A percentile compares a stretch with the other conserved stretches of the same genome.
phyloP scores from a whole-genome alignment of 192 early-diverging fungal genomes.

The Rhizoclosmatium sp. region DNA sequence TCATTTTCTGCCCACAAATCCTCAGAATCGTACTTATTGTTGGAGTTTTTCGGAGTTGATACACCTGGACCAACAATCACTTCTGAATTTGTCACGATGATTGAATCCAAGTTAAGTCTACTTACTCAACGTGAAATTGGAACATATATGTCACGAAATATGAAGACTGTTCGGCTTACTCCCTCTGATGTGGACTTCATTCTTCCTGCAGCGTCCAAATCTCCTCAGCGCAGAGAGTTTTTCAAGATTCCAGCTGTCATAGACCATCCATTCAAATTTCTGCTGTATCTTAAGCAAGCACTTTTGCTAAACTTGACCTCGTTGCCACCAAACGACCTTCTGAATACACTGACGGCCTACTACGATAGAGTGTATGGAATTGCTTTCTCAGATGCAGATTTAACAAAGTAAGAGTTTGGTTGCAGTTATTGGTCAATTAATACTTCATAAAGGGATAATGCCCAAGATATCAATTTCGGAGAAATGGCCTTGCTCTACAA shows the following conservation, averaged over 20 bases:
- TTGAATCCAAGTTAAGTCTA: slow-evolving; percentile 69
- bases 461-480: slow-evolving; percentile 29
- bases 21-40: slow-evolving; percentile 54
- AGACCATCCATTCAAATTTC: slow-evolving; percentile 64
- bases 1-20: background rate
- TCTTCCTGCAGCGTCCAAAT: slow-evolving; percentile 63
- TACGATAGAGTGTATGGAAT: slow-evolving; percentile 44
- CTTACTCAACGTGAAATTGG: slow-evolving; percentile 69
- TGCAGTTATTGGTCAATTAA: background rate
- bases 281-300: slow-evolving; percentile 73
- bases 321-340: slow-evolving; percentile 48
- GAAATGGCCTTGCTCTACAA: slow-evolving; percentile 63
- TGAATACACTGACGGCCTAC: slow-evolving; percentile 33
- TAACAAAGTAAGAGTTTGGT: slow-evolving; percentile 7
- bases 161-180: slow-evolving; percentile 64
- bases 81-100: slow-evolving; percentile 64
- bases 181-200: slow-evolving; percentile 82
- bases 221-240: slow-evolving; percentile 37
- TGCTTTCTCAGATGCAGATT: slow-evolving; percentile 14
- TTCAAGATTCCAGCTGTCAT: slow-evolving; percentile 64
- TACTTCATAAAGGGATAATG: background rate
- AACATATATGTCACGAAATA: slow-evolving; percentile 74
- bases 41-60: slow-evolving; percentile 81
- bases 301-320: slow-evolving; percentile 51
- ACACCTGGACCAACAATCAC: slow-evolving; percentile 61